phyloP scores from a whole-genome alignment of 2,329 filamentous ascomycete species.

The Claviceps cyperi region DNA sequence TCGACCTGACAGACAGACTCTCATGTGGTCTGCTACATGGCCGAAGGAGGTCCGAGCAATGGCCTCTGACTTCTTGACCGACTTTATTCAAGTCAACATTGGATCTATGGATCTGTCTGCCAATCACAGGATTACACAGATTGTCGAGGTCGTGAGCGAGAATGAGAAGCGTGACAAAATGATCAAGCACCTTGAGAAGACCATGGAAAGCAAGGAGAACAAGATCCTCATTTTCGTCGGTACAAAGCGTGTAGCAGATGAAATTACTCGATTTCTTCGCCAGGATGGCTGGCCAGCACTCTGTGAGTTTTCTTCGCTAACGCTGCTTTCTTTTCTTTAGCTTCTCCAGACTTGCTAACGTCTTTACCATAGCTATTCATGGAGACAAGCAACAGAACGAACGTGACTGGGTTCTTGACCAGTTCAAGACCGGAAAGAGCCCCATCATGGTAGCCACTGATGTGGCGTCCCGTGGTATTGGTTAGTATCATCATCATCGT shows the following conservation, averaged over 20 bases:
- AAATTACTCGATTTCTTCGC: conserved; percentile 92
- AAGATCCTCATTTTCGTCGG: conserved; percentile 92
- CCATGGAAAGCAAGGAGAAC: conserved; percentile 93
- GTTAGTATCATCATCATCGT: conserved; percentile 58
- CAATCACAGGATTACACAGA: conserved; percentile 95
- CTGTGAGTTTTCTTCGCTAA: conserved; percentile 46
- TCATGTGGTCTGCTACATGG: conserved; percentile 99
- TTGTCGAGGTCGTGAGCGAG: conserved; percentile 90
- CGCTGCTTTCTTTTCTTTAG: conserved; percentile 18
- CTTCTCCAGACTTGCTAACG: conserved; percentile 17
- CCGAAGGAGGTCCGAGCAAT: conserved; percentile 94
- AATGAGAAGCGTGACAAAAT: conserved; percentile 96
- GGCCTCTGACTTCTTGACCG: conserved; percentile 76
- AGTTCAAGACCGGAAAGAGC: conserved; percentile 99
- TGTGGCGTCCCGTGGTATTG: conserved; percentile 99
- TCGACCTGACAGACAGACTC: conserved; percentile 93
- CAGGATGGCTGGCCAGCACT: conserved; percentile 96
- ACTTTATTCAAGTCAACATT: conserved; percentile 98
- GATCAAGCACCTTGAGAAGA: conserved; percentile 93
- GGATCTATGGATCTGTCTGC: conserved; percentile 90
- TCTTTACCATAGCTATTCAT: conserved; percentile 63
- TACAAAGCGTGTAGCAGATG: conserved; percentile 90
- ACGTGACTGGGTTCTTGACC: conserved; percentile 97
- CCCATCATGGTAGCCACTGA: conserved; percentile 99
- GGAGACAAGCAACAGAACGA: conserved; percentile 99